Percentiles rank a stretch among this genome's conserved stretches.
Evolutionary conservation across 2,329 filamentous ascomycete genomes (phyloP).

Genomic region (Scortechinia acanthostroma): DNA sequence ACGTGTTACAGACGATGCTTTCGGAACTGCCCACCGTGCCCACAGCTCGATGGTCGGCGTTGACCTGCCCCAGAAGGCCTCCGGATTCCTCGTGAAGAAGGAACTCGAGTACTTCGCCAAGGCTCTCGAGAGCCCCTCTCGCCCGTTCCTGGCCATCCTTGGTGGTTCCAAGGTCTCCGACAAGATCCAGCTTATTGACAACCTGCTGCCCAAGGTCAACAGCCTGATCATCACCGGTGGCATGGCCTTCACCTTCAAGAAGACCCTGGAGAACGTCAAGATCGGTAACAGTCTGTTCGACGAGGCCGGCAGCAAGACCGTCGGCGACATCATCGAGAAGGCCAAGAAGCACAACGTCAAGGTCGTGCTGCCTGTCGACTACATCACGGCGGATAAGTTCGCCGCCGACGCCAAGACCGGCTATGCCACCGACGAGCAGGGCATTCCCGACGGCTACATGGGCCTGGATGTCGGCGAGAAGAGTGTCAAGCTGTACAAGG

Average conservation of each 20-base stretch:
- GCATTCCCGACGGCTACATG: constrained; percentile 96
- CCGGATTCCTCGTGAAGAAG: constrained; percentile 99
- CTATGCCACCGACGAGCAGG: constrained; percentile 75
- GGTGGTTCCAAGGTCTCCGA: constrained; percentile 97
- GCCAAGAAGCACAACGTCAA: constrained; percentile 94
- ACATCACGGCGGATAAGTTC: constrained; percentile 94
- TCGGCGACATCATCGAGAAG: constrained; percentile 81
- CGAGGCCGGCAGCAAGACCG: constrained; percentile 86
- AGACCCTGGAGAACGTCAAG: constrained; percentile 83
- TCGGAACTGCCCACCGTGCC: constrained; percentile 94
- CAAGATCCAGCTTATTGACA: constrained; percentile 99
- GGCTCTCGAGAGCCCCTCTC: constrained; percentile 84
- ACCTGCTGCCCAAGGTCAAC: constrained; percentile 96
- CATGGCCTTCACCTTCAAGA: constrained; percentile 99
- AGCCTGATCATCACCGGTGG: constrained; percentile 91
- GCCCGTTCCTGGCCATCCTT: constrained; percentile 96
- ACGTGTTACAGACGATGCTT: constrained; percentile 75
- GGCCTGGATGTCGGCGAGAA: constrained; percentile 89
- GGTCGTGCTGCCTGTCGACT: constrained; percentile 89
- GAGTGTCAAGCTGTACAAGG: constrained; percentile 81
- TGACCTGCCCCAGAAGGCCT: constrained; percentile 90
- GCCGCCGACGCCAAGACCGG: constrained; percentile 74
- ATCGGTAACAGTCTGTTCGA: constrained; percentile 92
- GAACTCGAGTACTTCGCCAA: constrained; percentile 99
- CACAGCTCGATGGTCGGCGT: constrained; percentile 99